A percentile compares a stretch with the other conserved stretches of the same genome.
These are phyloP conservation scores for Orbilia blumenaviensis DNA, from an alignment of 2,329 filamentous ascomycete species.

Conservation along the genomic window DNA sequence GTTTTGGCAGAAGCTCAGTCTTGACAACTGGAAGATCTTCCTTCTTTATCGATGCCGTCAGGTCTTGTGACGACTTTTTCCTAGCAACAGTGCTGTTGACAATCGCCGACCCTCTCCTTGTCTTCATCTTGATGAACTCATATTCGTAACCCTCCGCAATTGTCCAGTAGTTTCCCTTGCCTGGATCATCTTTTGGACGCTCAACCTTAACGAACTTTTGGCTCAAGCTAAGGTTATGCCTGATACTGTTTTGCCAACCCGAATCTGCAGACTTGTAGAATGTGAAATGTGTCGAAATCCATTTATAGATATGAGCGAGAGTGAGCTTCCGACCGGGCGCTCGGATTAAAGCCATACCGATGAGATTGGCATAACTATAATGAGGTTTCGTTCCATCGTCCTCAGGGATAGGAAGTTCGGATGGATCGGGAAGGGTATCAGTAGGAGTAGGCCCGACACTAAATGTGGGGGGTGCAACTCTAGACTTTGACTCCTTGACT, in stretches of 20 bases:
- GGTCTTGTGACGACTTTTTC: conserved; percentile 37
- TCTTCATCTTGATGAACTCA: conserved; percentile 90
- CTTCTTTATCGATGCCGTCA: conserved; percentile 23
- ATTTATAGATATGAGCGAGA: conserved; percentile 96
- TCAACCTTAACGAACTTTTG: conserved; percentile 97
- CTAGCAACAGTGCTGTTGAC: conserved; percentile 54
- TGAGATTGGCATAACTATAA: conserved; percentile 92
- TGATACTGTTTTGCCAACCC: conserved; percentile 99
- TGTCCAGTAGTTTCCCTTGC: conserved; percentile 97
- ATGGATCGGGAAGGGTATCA: conserved; percentile 72
- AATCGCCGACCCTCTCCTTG: conserved; percentile 63
- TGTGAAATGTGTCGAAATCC: conserved; percentile 94
- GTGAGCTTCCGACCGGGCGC: conserved; percentile 85
- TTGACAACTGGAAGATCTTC: conserved; percentile 40
- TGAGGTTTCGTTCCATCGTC: conserved; percentile 90
- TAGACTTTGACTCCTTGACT: conserved; percentile 40
- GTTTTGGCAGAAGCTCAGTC: conserved; percentile 41
- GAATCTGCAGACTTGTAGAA: conserved; percentile 86
- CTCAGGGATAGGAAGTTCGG: conserved; percentile 80
- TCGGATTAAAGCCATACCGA: conserved; percentile 94
- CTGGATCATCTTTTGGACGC: conserved; percentile 93
- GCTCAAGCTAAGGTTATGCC: conserved; percentile 95
- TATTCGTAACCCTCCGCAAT: conserved; percentile 90
- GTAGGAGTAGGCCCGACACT: conserved; percentile 51
- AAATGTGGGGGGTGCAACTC: conserved; percentile 32